Percentiles rank a stretch among this genome's conserved stretches.
Conservation (phyloP, 176 grass and related monocot genomes). For the Tillandsia fasciculata region DNA sequence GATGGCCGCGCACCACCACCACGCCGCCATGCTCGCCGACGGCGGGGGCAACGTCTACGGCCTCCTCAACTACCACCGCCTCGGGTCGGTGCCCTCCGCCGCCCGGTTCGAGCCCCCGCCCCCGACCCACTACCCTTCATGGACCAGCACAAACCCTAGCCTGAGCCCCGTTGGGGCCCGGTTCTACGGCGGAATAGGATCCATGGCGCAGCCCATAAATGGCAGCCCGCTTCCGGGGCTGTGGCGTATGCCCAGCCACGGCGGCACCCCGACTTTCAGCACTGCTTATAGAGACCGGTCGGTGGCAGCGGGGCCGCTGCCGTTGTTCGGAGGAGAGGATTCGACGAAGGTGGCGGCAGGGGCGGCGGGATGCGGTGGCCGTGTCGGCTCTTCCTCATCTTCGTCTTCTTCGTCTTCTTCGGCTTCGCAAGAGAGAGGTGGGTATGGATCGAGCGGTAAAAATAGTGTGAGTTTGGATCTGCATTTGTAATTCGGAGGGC, state of each 20-base stretch:
- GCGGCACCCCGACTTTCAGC: slow-evolving; percentile 26
- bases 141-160: slow-evolving; percentile 28
- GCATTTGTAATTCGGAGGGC: slow-evolving; percentile 60
- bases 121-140: slow-evolving; percentile 65
- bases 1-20: slow-evolving; percentile 58
- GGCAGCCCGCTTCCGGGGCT: slow-evolving; percentile 51
- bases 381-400: slow-evolving; percentile 27
- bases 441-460: slow-evolving; percentile 49
- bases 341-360: slow-evolving; percentile 8
- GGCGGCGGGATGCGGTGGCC: slow-evolving; percentile 13
- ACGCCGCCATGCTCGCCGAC: slow-evolving; percentile 30
- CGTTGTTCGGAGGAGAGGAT: slow-evolving; percentile 4
- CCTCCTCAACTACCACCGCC: slow-evolving; percentile 52
- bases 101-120: slow-evolving; percentile 11
- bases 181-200: slow-evolving; percentile 37
- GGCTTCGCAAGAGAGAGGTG: slow-evolving; percentile 67
- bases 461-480: slow-evolving; percentile 83
- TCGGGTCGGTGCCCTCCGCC: slow-evolving; percentile 18
- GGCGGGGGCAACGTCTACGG: slow-evolving; percentile 53
- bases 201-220: slow-evolving; percentile 66
- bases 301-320: not conserved
- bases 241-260: slow-evolving; percentile 32
- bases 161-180: not conserved
- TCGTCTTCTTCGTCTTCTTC: slow-evolving; percentile 52
- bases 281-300: slow-evolving; percentile 14